These are phyloP conservation scores for Pseudoturritis turrita DNA, from an alignment of 345 rosid species.

Conservation along the genomic window DNA sequence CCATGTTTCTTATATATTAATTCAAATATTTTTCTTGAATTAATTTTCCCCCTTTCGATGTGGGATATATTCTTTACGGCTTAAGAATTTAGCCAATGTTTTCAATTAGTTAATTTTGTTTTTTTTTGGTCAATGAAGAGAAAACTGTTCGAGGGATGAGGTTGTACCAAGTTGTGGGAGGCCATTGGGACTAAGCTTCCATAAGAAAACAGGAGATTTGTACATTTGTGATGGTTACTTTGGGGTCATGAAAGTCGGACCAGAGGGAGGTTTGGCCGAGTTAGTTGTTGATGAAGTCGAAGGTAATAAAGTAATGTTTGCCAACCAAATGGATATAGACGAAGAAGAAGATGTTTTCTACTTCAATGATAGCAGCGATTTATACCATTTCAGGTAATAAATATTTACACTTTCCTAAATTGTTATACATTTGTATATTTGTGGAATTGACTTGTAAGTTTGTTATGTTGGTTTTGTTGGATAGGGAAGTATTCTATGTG, in stretches of 20 bases:
- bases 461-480: background rate
- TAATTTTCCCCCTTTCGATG: too few relatives aligned
- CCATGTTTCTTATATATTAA: too few relatives aligned
- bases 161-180: conserved; percentile 67
- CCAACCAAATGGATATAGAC: conserved; percentile 68
- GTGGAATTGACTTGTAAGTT: too few relatives aligned
- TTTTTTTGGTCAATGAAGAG: conserved; percentile 1
- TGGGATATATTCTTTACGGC: too few relatives aligned
- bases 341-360: conserved; percentile 52
- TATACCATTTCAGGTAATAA: conserved; percentile 54
- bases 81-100: background rate
- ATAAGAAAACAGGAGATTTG: conserved; percentile 56
- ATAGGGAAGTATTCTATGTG: conserved; percentile 41
- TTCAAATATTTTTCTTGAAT: too few relatives aligned
- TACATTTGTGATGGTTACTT: conserved; percentile 75
- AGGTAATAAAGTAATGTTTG: conserved; percentile 46
- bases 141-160: conserved; percentile 18
- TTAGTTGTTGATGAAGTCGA: conserved; percentile 45
- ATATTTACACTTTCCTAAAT: background rate
- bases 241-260: conserved; percentile 63
- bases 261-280: conserved; percentile 56
- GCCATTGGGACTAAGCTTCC: conserved; percentile 60
- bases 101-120: background rate
- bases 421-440: background rate
- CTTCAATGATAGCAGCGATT: conserved; percentile 61